Percentiles rank a stretch among this genome's conserved stretches.
phyloP scores from a whole-genome alignment of 371 early-diverging fungal species.

The Syncephalastrum sp. region DNA sequence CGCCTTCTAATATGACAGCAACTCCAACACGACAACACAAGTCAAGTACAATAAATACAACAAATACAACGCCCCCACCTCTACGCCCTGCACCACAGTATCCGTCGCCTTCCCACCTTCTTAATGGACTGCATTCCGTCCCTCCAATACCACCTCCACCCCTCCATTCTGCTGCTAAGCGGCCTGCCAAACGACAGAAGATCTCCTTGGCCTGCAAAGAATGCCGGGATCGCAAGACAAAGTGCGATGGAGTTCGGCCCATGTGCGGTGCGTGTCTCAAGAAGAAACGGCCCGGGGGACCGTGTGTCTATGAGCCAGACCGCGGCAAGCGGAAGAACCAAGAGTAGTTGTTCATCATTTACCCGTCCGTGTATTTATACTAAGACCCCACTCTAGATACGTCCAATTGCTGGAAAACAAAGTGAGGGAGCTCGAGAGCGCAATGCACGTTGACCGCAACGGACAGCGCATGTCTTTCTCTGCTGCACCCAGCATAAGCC shows the following conservation, averaged over 20 bases:
- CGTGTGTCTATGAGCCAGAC: constrained; percentile 24
- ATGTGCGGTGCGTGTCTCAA: constrained; percentile 26
- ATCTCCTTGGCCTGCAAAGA: constrained; percentile 25
- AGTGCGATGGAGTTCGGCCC: constrained; percentile 25
- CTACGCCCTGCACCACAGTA: too few relatives aligned
- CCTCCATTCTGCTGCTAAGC: not conserved
- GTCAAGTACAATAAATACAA: too few relatives aligned
- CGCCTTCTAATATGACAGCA: too few relatives aligned
- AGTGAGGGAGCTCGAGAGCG: constrained; percentile 21
- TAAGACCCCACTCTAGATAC: constrained; percentile 8
- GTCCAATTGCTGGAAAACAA: constrained; percentile 25
- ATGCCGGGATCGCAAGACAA: constrained; percentile 25
- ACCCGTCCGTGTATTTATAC: not conserved
- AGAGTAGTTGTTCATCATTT: constrained; percentile 10
- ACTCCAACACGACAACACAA: too few relatives aligned
- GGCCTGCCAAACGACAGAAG: constrained; percentile 24
- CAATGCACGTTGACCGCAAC: constrained; percentile 12
- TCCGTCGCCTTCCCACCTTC: too few relatives aligned
- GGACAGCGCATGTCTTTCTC: constrained; percentile 5
- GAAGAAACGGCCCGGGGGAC: constrained; percentile 18
- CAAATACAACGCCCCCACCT: too few relatives aligned
- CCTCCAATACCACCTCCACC: too few relatives aligned
- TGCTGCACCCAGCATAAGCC: not conserved
- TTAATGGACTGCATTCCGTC: too few relatives aligned
- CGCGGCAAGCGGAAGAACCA: constrained; percentile 24